A percentile compares a stretch with the other conserved stretches of the same genome.
These are phyloP conservation scores for Geotrichum ghanense DNA, from an alignment of 805 yeast species.

Conservation along the genomic window DNA sequence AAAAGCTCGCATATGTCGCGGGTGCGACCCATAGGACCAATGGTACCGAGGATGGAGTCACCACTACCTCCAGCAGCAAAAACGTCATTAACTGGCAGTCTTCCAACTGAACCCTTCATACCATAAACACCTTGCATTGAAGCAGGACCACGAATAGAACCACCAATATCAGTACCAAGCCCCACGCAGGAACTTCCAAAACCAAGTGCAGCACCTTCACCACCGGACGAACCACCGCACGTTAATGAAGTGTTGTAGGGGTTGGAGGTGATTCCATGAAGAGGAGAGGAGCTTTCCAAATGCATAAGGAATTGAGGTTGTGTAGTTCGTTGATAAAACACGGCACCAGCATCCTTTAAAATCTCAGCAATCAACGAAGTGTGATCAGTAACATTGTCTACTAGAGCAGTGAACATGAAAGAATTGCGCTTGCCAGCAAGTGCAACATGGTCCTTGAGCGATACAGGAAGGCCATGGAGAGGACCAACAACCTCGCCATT, in stretches of 20 bases:
- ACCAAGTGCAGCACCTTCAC: constrained; percentile 39
- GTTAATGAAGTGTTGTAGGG: constrained; percentile 33
- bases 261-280: constrained; percentile 37
- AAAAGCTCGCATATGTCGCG: constrained; percentile 40
- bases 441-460: constrained; percentile 23
- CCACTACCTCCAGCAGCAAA: constrained; percentile 36
- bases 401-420: constrained; percentile 15
- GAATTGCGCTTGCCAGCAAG: background rate
- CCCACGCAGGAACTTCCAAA: constrained; percentile 37
- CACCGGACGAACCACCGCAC: constrained; percentile 46
- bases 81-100: constrained; percentile 28
- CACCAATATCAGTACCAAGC: constrained; percentile 43
- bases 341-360: constrained; percentile 38
- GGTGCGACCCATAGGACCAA: constrained; percentile 43
- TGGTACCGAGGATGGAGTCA: constrained; percentile 44
- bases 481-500: constrained; percentile 45
- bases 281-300: constrained; percentile 34
- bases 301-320: constrained; percentile 48
- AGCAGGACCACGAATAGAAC: constrained; percentile 39
- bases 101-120: constrained; percentile 33
- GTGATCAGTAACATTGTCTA: constrained; percentile 25
- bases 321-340: constrained; percentile 44
- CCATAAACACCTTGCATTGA: constrained; percentile 32
- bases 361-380: constrained; percentile 30
- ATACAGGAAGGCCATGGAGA: constrained; percentile 53